A percentile compares a stretch with the other conserved stretches of the same genome.
phyloP scores from a whole-genome alignment of 129 eudicot species.

The Centrapalus pauciflorus region DNA sequence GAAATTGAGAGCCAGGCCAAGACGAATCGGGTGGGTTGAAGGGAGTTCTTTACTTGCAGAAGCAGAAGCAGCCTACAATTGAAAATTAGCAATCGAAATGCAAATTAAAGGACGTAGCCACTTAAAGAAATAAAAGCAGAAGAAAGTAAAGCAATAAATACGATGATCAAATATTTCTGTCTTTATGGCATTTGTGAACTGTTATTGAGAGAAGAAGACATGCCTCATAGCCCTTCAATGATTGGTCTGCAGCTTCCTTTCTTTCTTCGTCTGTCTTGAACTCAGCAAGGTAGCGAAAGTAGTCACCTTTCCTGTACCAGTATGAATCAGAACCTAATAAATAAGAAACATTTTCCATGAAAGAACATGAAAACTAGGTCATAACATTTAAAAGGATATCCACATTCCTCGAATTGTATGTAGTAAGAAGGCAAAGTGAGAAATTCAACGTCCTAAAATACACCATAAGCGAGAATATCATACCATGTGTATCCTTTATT shows the following conservation, averaged over 20 bases:
- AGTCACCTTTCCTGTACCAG: conserved; percentile 86
- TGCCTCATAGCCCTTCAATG: conserved; percentile 96
- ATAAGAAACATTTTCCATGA: neutral
- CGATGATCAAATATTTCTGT: neutral
- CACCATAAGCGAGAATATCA: neutral
- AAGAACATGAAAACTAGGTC: neutral
- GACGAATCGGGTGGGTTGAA: conserved; percentile 98
- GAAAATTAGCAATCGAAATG: neutral
- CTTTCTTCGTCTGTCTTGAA: conserved; percentile 74
- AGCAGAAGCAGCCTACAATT: conserved; percentile 79
- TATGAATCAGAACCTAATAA: conserved; percentile 1
- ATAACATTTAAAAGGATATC: conserved; percentile 1
- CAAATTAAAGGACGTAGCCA: neutral
- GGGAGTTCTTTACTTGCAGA: conserved; percentile 87
- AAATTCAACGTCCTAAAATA: neutral
- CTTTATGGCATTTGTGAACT: neutral
- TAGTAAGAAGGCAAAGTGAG: neutral
- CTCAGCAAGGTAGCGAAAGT: conserved; percentile 96
- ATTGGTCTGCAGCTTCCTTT: conserved; percentile 87
- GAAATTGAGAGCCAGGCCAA: conserved; percentile 96
- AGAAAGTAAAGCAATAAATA: neutral
- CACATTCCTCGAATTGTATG: neutral
- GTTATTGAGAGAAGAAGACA: conserved; percentile 16
- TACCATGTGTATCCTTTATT: neutral
- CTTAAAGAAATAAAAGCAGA: neutral